phyloP scores from a whole-genome alignment of 2,329 filamentous ascomycete genomes.

The Cercospora brassicicola region DNA sequence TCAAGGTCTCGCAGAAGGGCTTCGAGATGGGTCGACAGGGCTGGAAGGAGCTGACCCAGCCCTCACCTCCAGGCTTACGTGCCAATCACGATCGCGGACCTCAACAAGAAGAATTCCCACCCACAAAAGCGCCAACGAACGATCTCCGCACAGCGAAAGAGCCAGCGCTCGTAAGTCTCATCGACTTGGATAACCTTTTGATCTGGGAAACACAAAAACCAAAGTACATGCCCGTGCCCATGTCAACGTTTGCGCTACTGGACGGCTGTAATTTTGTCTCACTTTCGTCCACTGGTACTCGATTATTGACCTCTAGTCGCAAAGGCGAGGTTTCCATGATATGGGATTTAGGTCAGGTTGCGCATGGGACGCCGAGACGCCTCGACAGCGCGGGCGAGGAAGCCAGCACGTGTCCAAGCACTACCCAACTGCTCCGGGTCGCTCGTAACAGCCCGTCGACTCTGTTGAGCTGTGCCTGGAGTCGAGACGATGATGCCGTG shows the following conservation, averaged over 20 bases:
- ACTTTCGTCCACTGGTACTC: conserved; percentile 71
- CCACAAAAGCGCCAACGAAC: conserved; percentile 67
- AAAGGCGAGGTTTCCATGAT: conserved; percentile 82
- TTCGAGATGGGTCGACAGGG: conserved; percentile 74
- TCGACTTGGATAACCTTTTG: conserved; percentile 66
- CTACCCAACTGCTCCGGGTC: conserved; percentile 84
- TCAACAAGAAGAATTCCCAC: conserved; percentile 58
- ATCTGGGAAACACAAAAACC: conserved; percentile 50
- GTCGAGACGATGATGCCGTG: conserved; percentile 75
- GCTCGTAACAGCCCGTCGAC: conserved; percentile 88
- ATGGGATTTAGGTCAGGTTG: conserved; percentile 71
- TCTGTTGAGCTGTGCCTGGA: conserved; percentile 89
- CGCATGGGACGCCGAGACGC: conserved; percentile 42
- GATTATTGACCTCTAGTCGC: conserved; percentile 74
- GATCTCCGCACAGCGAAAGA: conserved; percentile 60
- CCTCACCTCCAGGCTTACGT: conserved; percentile 41
- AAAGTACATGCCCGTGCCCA: conserved; percentile 54
- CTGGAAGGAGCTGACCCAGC: conserved; percentile 78
- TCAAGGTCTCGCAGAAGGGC: conserved; percentile 59
- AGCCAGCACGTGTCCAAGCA: conserved; percentile 47
- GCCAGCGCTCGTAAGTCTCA: conserved; percentile 70
- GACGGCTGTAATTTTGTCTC: conserved; percentile 79
- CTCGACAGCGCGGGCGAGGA: conserved; percentile 18
- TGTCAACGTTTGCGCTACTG: conserved; percentile 69
- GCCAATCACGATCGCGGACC: conserved; percentile 21